These are phyloP conservation scores for Starmerella ratchasimensis DNA, from an alignment of 805 yeast species.

Conservation along the genomic window DNA sequence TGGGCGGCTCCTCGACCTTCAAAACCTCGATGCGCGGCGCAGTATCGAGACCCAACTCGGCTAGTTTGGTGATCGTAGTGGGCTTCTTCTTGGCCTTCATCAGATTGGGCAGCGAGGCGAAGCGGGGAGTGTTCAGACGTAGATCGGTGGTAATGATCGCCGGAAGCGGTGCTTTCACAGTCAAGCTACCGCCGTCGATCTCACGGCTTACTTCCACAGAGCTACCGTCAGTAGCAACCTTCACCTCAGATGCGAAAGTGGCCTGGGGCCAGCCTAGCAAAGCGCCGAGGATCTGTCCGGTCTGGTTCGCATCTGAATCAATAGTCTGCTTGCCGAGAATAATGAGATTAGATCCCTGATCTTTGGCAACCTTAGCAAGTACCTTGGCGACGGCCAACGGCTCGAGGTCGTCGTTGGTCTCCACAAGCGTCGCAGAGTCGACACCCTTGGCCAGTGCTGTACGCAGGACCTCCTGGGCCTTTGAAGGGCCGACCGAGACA, in stretches of 20 bases:
- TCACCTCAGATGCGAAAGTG: constrained; percentile 82
- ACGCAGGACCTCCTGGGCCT: constrained; percentile 77
- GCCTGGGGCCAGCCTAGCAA: constrained; percentile 93
- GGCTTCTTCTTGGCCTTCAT: constrained; percentile 99
- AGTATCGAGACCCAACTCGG: constrained; percentile 58
- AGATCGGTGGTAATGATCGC: constrained; percentile 82
- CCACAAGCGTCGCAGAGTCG: constrained; percentile 70
- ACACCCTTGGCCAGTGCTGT: constrained; percentile 92
- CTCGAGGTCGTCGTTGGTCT: constrained; percentile 61
- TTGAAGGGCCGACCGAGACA: constrained; percentile 77
- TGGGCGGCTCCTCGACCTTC: constrained; percentile 74
- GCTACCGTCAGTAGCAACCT: constrained; percentile 37
- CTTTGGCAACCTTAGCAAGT: constrained; percentile 55
- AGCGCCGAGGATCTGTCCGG: constrained; percentile 95
- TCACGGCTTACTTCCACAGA: constrained; percentile 68
- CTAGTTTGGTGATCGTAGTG: constrained; percentile 46
- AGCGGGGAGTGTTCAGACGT: constrained; percentile 88
- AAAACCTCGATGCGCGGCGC: constrained; percentile 51
- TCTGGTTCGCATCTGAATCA: constrained; percentile 88
- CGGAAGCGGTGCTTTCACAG: constrained; percentile 65
- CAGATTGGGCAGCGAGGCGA: constrained; percentile 87
- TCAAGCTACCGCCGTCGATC: constrained; percentile 89
- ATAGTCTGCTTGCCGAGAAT: constrained; percentile 93
- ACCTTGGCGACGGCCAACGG: constrained; percentile 85
- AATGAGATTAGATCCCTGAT: constrained; percentile 60